Evolutionary conservation across 495 filamentous ascomycete species (phyloP).

Genomic region (Rusavskia elegans): DNA sequence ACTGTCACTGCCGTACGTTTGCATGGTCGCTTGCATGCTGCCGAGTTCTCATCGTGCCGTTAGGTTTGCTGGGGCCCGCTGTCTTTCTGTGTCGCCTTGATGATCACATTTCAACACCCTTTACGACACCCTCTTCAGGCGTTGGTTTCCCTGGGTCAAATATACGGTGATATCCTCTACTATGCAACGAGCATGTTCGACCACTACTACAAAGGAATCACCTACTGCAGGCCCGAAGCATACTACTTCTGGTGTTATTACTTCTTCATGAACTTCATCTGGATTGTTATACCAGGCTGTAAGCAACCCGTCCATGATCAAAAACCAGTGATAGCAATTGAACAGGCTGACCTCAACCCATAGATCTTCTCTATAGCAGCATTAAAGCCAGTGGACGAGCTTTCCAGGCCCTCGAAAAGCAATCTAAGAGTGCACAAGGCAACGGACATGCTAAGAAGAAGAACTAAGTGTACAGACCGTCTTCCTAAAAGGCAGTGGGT

Average conservation of each 20-base stretch:
- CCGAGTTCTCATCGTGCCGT: slow-evolving; percentile 10
- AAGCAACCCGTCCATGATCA: slow-evolving; percentile 11
- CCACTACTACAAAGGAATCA: slow-evolving; percentile 34
- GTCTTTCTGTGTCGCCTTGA: slow-evolving; percentile 48
- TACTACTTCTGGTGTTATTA: slow-evolving; percentile 86
- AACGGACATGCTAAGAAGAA: slow-evolving; percentile 21
- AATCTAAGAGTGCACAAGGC: slow-evolving; percentile 13
- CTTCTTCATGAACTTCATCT: slow-evolving; percentile 71
- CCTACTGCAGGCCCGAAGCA: slow-evolving; percentile 59
- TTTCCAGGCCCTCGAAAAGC: slow-evolving; percentile 24
- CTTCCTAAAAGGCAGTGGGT: background rate
- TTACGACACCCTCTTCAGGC: slow-evolving; percentile 57
- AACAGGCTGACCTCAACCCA: slow-evolving; percentile 11
- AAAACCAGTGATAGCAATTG: no score
- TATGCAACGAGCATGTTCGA: slow-evolving; percentile 68
- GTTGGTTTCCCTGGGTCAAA: slow-evolving; percentile 59
- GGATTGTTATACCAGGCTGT: slow-evolving; percentile 62
- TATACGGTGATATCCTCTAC: slow-evolving; percentile 78
- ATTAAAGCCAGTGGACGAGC: slow-evolving; percentile 29
- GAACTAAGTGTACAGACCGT: slow-evolving; percentile 3
- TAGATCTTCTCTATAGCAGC: slow-evolving; percentile 39
- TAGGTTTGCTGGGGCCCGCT: slow-evolving; percentile 66
- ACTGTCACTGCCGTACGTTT: slow-evolving; percentile 56
- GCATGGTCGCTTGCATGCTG: background rate
- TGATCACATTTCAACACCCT: slow-evolving; percentile 41